Percentiles rank a stretch among this genome's conserved stretches.
phyloP scores from a whole-genome alignment of 441 rosid species.

The Pelargonium citronellum region DNA sequence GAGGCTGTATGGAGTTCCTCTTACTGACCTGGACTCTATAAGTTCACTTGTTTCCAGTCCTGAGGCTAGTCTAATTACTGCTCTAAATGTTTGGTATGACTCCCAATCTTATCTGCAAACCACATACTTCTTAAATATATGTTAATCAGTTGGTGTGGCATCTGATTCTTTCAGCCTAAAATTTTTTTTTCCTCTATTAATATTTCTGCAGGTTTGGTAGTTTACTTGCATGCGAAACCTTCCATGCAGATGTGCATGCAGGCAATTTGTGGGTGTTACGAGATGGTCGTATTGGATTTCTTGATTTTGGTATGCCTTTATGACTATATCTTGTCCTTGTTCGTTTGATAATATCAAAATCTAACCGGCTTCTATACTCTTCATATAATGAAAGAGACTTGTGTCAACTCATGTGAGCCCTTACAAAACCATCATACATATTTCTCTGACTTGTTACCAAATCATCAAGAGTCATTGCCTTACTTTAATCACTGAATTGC shows the following conservation, averaged over 20 bases:
- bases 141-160: background rate
- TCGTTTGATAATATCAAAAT: background rate
- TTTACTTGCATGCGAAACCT: conserved; percentile 86
- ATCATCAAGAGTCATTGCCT: background rate
- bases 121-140: conserved; percentile 10
- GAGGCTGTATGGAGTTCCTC: conserved; percentile 98
- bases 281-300: conserved; percentile 98
- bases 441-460: background rate
- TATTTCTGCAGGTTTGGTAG: conserved; percentile 81
- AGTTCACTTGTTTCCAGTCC: conserved; percentile 86
- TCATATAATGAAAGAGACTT: background rate
- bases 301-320: conserved; percentile 74
- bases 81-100: conserved; percentile 89
- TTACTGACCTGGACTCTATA: conserved; percentile 89
- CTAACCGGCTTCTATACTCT: background rate
- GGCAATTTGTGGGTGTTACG: conserved; percentile 93
- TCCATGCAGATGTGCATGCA: conserved; percentile 99
- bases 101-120: background rate
- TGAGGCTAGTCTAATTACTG: conserved; percentile 85
- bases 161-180: conserved; percentile 2
- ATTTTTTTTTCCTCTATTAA: background rate
- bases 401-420: background rate
- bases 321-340: conserved; percentile 1
- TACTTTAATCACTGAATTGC: background rate
- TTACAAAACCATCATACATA: background rate